Percentiles rank a stretch among this genome's conserved stretches.
Conservation (phyloP, 805 yeast genomes). For the Candida peoriensis region DNA sequence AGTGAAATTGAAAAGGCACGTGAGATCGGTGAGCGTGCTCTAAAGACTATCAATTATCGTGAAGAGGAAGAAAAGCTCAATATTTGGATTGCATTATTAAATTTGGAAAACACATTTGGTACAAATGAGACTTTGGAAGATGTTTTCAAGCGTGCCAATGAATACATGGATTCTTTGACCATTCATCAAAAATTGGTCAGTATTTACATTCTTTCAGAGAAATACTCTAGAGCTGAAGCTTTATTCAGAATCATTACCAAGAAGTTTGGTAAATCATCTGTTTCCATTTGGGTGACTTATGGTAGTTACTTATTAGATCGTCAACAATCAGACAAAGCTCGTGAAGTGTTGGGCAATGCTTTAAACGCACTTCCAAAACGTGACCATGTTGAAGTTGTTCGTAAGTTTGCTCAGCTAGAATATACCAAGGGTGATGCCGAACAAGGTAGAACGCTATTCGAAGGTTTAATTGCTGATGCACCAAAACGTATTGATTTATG, state of each 20-base stretch:
- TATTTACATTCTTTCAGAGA: constrained; percentile 71
- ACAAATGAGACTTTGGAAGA: constrained; percentile 75
- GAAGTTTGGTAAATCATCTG: constrained; percentile 67
- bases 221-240: constrained; percentile 62
- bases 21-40: constrained; percentile 87
- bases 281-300: constrained; percentile 76
- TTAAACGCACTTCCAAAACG: constrained; percentile 66
- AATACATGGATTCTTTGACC: constrained; percentile 82
- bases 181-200: constrained; percentile 78
- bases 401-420: constrained; percentile 86
- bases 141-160: constrained; percentile 77
- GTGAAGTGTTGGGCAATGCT: constrained; percentile 68
- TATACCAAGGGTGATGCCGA: constrained; percentile 85
- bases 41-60: constrained; percentile 82
- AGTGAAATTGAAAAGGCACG: constrained; percentile 94
- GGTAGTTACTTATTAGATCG: constrained; percentile 70
- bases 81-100: constrained; percentile 92
- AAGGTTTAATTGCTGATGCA: constrained; percentile 84
- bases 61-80: constrained; percentile 92
- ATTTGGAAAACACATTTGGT: constrained; percentile 93
- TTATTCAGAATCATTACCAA: constrained; percentile 65
- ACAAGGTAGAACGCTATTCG: constrained; percentile 91
- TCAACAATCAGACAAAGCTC: constrained; percentile 52
- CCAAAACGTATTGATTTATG: constrained; percentile 91
- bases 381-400: constrained; percentile 72